Percentiles rank a stretch among this genome's conserved stretches.
Conservation (phyloP, 2,329 filamentous ascomycete species). For the Cladophialophora exuberans region DNA sequence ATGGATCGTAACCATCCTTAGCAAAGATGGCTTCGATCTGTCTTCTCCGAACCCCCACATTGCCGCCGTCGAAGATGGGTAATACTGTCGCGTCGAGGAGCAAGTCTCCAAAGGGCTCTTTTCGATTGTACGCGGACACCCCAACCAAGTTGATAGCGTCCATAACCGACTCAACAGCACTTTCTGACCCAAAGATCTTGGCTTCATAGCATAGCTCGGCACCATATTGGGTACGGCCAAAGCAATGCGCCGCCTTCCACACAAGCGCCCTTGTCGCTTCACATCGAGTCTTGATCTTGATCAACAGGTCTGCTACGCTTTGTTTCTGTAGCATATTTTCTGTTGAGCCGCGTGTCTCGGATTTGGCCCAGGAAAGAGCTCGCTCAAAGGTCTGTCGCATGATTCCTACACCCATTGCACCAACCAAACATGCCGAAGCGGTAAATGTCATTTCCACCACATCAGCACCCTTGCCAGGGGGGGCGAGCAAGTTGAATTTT, state of each 20-base stretch:
- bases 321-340: constrained; percentile 53
- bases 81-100: constrained; percentile 52
- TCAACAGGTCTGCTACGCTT: constrained; percentile 56
- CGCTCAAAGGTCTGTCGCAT: constrained; percentile 59
- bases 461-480: constrained; percentile 48
- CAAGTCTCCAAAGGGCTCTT: constrained; percentile 49
- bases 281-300: constrained; percentile 55
- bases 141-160: constrained; percentile 59
- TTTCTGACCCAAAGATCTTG: constrained; percentile 57
- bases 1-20: constrained; percentile 50
- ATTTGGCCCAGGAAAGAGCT: constrained; percentile 55
- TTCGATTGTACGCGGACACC: constrained; percentile 50
- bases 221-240: constrained; percentile 48
- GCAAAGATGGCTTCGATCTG: constrained; percentile 43
- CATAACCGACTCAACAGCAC: constrained; percentile 51
- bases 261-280: constrained; percentile 56
- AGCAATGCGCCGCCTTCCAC: constrained; percentile 55
- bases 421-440: constrained; percentile 53
- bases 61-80: constrained; percentile 59
- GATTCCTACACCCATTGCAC: constrained; percentile 58
- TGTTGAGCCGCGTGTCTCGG: constrained; percentile 50
- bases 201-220: constrained; percentile 54
- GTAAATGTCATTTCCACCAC: constrained; percentile 52
- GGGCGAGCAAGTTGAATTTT: constrained; percentile 50
- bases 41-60: constrained; percentile 56